Evolutionary conservation across 83 land plant species (phyloP), one percentile per base, ranked within the genome.

Genomic region (Thuja plicata): DNA sequence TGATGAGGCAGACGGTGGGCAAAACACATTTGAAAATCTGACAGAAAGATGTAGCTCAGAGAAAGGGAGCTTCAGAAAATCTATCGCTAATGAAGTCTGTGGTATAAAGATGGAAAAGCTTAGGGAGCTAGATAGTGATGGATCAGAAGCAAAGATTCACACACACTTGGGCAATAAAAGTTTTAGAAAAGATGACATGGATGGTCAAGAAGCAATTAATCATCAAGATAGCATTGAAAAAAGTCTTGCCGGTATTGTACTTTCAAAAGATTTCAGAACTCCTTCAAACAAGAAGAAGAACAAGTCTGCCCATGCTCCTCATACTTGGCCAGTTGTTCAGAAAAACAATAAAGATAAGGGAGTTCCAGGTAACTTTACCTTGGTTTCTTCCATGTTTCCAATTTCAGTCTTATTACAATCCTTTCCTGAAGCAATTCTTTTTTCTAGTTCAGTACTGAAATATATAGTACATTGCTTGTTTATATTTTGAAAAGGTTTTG

Each of bases 201-300:
- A 82, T 82, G 32, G 34, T 41, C 12, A 19, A 46, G 54, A 46
- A n/a, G n/a, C 85, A 82, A 52, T 27, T 24, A 45, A 46, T 46
- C 85, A 27, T 46, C 85, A 82, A 10, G 85, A 82, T 46, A 27
- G 32, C n/a, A 46, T 12, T 82, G 85, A 45, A 46, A 45, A 82
- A 82, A 10, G 52, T 24, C 7, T 82, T 12, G 85, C 48, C 3
- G 43, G 85, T 45, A 27, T 82, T 82, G 24, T 46, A 32, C 21
- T 82, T 82, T 82, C 85, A 82, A 82, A 46, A 43, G 55, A 82
- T 82, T 82, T 82, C 15, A 46, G 85, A 82, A 82, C 85, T 46
- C 85, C 52, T 82, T 82, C 85, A 43, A 82, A 27, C 48, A 82
- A 82, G 27, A 80, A 79, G 82, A 81, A 82, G 86, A 50, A 46